Conservation (phyloP, 345 rosid genomes). For the Ailanthus altissimus region DNA sequence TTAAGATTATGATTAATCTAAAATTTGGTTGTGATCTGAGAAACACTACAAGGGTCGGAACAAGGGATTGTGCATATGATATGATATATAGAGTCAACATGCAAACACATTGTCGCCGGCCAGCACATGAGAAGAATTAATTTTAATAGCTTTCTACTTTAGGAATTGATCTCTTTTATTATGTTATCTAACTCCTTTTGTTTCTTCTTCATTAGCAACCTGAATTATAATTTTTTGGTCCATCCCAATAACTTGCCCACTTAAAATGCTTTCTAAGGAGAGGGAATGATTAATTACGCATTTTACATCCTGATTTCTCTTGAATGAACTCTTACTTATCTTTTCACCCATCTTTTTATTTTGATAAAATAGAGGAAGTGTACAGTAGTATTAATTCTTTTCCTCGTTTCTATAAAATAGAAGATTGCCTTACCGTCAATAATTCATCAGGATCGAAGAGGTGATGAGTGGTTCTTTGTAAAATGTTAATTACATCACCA, state of each 20-base stretch:
- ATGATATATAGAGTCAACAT: background rate
- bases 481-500: conserved; percentile 82
- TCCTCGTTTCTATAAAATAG: background rate
- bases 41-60: background rate
- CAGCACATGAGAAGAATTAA: background rate
- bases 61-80: background rate
- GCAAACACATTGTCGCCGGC: background rate
- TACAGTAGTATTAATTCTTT: background rate
- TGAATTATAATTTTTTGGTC: background rate
- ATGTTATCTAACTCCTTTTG: background rate
- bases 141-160: background rate
- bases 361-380: background rate
- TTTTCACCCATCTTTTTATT: background rate
- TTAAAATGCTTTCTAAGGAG: background rate
- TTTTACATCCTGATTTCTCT: background rate
- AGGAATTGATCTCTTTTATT: background rate
- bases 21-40: background rate
- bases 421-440: conserved; percentile 58
- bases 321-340: background rate
- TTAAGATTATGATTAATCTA: background rate
- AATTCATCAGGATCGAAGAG: conserved; percentile 98
- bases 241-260: background rate
- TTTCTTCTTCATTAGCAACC: background rate
- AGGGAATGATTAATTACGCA: background rate
- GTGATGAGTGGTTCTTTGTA: conserved; percentile 87